Percentiles rank a stretch among this genome's conserved stretches.
phyloP scores from a whole-genome alignment of 2,329 filamentous ascomycete species.

The Diplodia corticola region DNA sequence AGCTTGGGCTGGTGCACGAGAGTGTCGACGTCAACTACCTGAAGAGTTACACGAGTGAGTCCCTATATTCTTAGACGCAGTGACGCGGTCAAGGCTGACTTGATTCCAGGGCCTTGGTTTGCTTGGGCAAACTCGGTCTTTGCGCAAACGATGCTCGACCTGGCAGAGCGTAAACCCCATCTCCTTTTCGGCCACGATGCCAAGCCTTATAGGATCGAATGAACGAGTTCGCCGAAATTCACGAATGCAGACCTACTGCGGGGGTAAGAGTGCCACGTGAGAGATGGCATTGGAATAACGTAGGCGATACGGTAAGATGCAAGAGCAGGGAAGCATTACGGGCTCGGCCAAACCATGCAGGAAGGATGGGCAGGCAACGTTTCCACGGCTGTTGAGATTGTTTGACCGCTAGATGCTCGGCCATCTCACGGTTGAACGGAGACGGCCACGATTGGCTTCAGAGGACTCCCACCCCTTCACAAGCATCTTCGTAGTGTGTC shows the following conservation, averaged over 20 bases:
- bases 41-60: conserved; percentile 70
- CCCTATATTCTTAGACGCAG: neutral
- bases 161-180: conserved; percentile 86
- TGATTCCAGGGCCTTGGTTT: conserved; percentile 73
- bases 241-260: neutral
- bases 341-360: neutral
- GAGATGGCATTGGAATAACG: neutral
- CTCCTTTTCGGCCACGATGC: conserved; percentile 72
- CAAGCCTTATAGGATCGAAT: conserved; percentile 55
- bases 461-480: neutral
- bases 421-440: neutral
- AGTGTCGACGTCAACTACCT: conserved; percentile 79
- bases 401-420: neutral
- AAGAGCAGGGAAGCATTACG: neutral
- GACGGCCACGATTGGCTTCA: neutral
- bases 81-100: neutral
- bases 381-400: neutral
- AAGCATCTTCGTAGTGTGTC: neutral
- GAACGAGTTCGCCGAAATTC: neutral
- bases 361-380: neutral
- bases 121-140: conserved; percentile 98
- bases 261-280: neutral
- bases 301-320: neutral
- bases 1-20: conserved; percentile 84
- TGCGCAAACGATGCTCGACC: conserved; percentile 84